phyloP scores from a whole-genome alignment of 1,284 basidiomycete species.

The Trichosporon inkin region DNA sequence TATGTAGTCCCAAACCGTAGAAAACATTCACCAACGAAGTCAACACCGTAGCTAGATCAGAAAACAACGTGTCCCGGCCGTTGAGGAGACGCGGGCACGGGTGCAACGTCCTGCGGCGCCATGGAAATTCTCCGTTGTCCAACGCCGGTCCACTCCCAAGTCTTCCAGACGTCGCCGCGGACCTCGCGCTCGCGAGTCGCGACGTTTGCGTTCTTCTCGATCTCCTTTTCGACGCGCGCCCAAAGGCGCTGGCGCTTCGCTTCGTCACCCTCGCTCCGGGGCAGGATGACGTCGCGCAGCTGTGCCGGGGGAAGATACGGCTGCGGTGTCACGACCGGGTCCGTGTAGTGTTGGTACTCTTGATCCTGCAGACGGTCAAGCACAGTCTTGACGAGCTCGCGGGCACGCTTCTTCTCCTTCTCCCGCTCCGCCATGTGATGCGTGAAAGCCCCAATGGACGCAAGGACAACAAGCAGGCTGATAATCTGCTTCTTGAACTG shows the following conservation, averaged over 20 bases:
- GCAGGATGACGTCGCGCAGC: slow-evolving; percentile 82
- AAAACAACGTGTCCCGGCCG: slow-evolving; percentile 3
- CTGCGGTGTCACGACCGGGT: slow-evolving; percentile 70
- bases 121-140: background rate
- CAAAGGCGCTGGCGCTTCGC: slow-evolving; percentile 68
- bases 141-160: slow-evolving; percentile 55
- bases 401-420: slow-evolving; percentile 66
- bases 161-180: slow-evolving; percentile 62
- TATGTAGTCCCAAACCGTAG: too few relatives aligned
- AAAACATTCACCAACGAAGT: too few relatives aligned
- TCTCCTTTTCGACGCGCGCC: slow-evolving; percentile 77
- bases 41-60: background rate
- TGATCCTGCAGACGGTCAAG: slow-evolving; percentile 79
- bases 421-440: slow-evolving; percentile 55
- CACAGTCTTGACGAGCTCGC: slow-evolving; percentile 71
- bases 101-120: background rate
- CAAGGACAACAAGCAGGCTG: slow-evolving; percentile 33
- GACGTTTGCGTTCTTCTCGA: slow-evolving; percentile 94
- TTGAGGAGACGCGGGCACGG: background rate
- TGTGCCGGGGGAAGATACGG: slow-evolving; percentile 84
- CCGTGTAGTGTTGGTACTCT: slow-evolving; percentile 62
- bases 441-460: slow-evolving; percentile 39
- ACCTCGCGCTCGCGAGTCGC: slow-evolving; percentile 82
- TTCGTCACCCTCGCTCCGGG: slow-evolving; percentile 68
- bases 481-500: slow-evolving; percentile 65